Evolutionary conservation across 768 basidiomycete species (phyloP), one percentile per base, ranked within the genome.

Genomic region (Auriscalpium orientale): DNA sequence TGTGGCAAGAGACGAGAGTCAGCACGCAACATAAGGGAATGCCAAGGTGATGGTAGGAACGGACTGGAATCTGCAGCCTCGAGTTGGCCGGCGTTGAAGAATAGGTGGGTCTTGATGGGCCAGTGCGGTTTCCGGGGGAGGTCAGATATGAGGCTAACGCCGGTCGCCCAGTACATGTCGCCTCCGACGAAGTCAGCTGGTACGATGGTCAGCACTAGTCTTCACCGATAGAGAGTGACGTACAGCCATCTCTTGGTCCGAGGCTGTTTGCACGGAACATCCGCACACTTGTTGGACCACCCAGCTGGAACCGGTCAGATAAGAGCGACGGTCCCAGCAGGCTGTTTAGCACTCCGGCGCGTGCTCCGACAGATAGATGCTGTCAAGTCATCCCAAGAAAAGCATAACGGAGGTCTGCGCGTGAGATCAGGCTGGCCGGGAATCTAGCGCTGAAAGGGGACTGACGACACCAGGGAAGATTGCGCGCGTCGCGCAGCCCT

Each of bases 291-390:
- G 86, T 81, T 0, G 97, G 94, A 0, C 97, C 97, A 22, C 97
- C 97, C 0, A 98, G 78, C 61, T 95, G 94, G 68, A 93, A 93
- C 6, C 93, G 83, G 70, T 99, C 97, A 1, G 84, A 78, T 63
- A 91, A 87, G 21, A 83, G 77, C 8, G 80, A 76, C 12, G 74
- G 69, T 11, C 74, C 71, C 11, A 73, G 12, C 8, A 95, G 68
- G 48, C 84, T 80, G 66, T 81, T 81, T 11, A 98, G 71, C 22
- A 90, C 56, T 2, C 95, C 95, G 0, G 82, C 74, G 9, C 86
- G 77, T 2, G 83, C 83, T 3, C 87, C 80, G 13, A 95, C 72
- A 0, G 93, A 92, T 43, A 89, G 59, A 3, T 84, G 80, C 94
- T 95, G 61, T 36, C 12, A n/a, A 22, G 10, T 22, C 46, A 18